Evolutionary conservation across 2,329 filamentous ascomycete species (phyloP).

Genomic region (Moelleriella libera): DNA sequence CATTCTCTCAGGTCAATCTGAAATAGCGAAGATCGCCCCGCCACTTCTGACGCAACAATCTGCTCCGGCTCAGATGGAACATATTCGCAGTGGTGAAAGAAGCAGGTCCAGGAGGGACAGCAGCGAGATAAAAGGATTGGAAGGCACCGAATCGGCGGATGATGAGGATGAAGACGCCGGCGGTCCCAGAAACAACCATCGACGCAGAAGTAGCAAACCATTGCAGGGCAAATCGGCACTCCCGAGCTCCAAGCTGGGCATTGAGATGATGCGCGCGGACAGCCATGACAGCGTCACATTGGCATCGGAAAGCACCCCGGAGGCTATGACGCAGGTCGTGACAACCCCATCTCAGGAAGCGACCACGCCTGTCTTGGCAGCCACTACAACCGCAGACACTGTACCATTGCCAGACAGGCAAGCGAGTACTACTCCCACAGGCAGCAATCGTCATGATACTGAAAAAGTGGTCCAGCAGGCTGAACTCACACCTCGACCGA

Average conservation of each 20-base stretch:
- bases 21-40: constrained; percentile 29
- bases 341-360: constrained; percentile 33
- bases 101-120: constrained; percentile 62
- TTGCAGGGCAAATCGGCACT: constrained; percentile 35
- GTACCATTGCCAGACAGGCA: constrained; percentile 7
- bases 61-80: constrained; percentile 48
- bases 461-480: background rate
- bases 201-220: constrained; percentile 26
- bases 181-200: constrained; percentile 27
- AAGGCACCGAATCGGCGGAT: constrained; percentile 76
- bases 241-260: constrained; percentile 77
- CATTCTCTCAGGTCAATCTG: constrained; percentile 15
- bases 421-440: background rate
- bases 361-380: constrained; percentile 15
- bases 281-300: constrained; percentile 68
- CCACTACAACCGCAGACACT: background rate
- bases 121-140: constrained; percentile 56
- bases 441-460: background rate
- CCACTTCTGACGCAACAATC: constrained; percentile 47
- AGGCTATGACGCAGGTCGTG: constrained; percentile 35
- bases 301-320: constrained; percentile 33
- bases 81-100: constrained; percentile 54
- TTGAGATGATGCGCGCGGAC: constrained; percentile 96
- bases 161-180: constrained; percentile 91
- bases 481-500: constrained; percentile 21